Evolutionary conservation across 768 basidiomycete species (phyloP).

Genomic region (Trametes villosa): DNA sequence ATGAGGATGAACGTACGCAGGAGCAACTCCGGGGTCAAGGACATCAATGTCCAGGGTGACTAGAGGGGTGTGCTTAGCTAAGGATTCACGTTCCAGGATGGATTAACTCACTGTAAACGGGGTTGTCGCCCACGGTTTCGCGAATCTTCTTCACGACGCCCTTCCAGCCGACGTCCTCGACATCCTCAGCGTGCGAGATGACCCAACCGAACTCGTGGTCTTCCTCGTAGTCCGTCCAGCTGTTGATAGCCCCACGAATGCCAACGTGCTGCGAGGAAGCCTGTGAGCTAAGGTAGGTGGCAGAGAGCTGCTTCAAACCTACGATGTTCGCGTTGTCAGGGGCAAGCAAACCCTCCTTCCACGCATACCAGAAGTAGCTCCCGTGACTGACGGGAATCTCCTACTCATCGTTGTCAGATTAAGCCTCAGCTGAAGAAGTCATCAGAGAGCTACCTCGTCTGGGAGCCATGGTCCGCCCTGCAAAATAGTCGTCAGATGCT

Average conservation of each 20-base stretch:
- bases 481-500: not conserved
- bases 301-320: too few relatives aligned
- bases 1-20: slow-evolving; percentile 19
- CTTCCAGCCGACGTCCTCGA: slow-evolving; percentile 38
- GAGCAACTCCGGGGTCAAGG: slow-evolving; percentile 26
- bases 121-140: slow-evolving; percentile 39
- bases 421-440: too few relatives aligned
- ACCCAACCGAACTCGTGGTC: slow-evolving; percentile 37
- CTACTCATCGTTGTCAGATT: not conserved
- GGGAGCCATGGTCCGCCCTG: slow-evolving; percentile 36
- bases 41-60: slow-evolving; percentile 28
- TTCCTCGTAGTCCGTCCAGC: slow-evolving; percentile 36
- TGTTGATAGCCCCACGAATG: slow-evolving; percentile 34
- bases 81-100: not conserved
- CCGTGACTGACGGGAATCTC: slow-evolving; percentile 38
- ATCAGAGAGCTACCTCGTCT: slow-evolving; percentile 20
- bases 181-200: slow-evolving; percentile 39
- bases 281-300: not conserved
- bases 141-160: slow-evolving; percentile 38
- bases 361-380: slow-evolving; percentile 40
- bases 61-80: not conserved
- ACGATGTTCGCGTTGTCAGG: slow-evolving; percentile 38
- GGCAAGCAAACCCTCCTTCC: slow-evolving; percentile 38
- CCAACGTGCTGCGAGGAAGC: slow-evolving; percentile 33
- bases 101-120: slow-evolving; percentile 34